Evolutionary conservation across 2,329 filamentous ascomycete genomes (phyloP), one percentile per base, ranked within the genome.

Genomic region (Cladobotryum protrusum): DNA sequence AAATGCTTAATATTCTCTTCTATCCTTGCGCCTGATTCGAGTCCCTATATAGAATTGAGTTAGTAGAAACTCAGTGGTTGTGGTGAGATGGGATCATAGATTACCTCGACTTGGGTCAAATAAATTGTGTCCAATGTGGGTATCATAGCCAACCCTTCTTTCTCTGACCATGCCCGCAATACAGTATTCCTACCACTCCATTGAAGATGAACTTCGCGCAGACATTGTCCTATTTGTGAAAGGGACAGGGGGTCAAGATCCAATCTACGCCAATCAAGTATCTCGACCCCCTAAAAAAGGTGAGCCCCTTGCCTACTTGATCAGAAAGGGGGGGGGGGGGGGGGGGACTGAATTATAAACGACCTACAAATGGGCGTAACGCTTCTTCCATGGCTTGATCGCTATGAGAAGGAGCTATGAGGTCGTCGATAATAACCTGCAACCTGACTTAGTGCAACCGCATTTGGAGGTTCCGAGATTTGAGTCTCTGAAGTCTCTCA

Each of bases 381-480:
- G 45, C 36, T 18, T 42, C 45, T 35, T 47, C 45, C 19, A 47
- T 41, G 6, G 45, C 45, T 42, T 47, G 11, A 15, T 47, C 45
- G 13, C 37, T 42, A 18, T 47, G 45, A 19, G 45, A 47, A 3
- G 45, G 45, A 42, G 15, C 3, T 33, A 33, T 14, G 6, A 47
- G 2, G 34, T 47, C 45, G 24, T 47, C 37, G 9, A 47, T 37
- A 20, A 40, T 42, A 15, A 47, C 45, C 45, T 47, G 24, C 29
- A 17, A 35, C n/a, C 9, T 6, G 11, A 5, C 4, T 18, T 12
- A 11, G 24, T 17, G 37, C n/a, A 29, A 47, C 37, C 12, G 32
- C 20, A 20, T 8, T 1, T 19, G 18, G 13, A n/a, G 24, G 5
- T 7, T 1, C 41, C 8, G 20, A 24, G 20, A n/a, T n/a, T n/a